A percentile compares a stretch with the other conserved stretches of the same genome.
These are phyloP conservation scores for Arthrobotrys pseudoclavata DNA, from an alignment of 2,329 filamentous ascomycete genomes.

Conservation along the genomic window DNA sequence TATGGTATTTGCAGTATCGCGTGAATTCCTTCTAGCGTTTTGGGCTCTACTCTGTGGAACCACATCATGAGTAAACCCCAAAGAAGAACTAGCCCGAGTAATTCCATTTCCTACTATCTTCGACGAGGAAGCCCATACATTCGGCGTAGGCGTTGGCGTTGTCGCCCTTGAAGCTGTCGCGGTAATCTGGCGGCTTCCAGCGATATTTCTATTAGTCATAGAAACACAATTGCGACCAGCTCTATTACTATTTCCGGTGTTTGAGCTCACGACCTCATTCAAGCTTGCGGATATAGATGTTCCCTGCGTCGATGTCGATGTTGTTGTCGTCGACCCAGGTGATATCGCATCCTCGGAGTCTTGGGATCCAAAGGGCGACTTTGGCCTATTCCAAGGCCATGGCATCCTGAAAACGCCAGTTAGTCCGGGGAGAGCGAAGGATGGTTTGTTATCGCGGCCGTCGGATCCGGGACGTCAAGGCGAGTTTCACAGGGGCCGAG, in stretches of 20 bases:
- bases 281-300: slow-evolving; percentile 14
- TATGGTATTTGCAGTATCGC: slow-evolving; percentile 10
- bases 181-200: slow-evolving; percentile 35
- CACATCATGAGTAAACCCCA: slow-evolving; percentile 45
- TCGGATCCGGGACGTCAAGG: slow-evolving; percentile 44
- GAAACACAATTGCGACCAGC: slow-evolving; percentile 26
- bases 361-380: slow-evolving; percentile 49
- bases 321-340: slow-evolving; percentile 28
- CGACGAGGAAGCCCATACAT: slow-evolving; percentile 3
- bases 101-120: neutral
- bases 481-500: slow-evolving; percentile 36
- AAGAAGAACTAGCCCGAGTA: slow-evolving; percentile 36
- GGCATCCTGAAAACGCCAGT: slow-evolving; percentile 53
- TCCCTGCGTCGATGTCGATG: slow-evolving; percentile 10
- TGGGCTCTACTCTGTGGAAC: neutral
- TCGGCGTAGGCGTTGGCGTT: slow-evolving; percentile 43
- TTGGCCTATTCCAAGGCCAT: slow-evolving; percentile 60
- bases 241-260: slow-evolving; percentile 17
- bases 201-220: slow-evolving; percentile 29
- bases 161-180: slow-evolving; percentile 38
- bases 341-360: slow-evolving; percentile 34
- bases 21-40: slow-evolving; percentile 39
- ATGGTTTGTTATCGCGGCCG: slow-evolving; percentile 41
- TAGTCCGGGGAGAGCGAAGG: slow-evolving; percentile 31
- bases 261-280: slow-evolving; percentile 31